phyloP scores from a whole-genome alignment of 2,329 filamentous ascomycete species.

The Sphaerostilbella broomeana region DNA sequence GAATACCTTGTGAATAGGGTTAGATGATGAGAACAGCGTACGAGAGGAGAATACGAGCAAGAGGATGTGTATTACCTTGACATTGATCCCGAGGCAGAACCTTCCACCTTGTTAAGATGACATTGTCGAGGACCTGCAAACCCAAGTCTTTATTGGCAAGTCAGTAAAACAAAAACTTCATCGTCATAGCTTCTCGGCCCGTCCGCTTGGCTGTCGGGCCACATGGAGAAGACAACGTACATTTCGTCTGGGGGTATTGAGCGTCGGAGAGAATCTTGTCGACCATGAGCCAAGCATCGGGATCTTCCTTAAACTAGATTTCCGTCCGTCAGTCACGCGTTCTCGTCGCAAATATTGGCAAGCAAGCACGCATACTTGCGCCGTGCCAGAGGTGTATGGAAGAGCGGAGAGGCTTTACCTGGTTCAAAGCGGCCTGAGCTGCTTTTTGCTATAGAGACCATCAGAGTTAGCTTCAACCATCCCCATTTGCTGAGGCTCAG shows the following conservation, averaged over 20 bases:
- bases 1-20: slow-evolving; percentile 62
- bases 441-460: slow-evolving; percentile 71
- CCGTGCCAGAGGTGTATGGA: neutral
- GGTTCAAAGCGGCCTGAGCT: slow-evolving; percentile 87
- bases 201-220: neutral
- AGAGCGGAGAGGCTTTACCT: slow-evolving; percentile 49
- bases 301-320: slow-evolving; percentile 91
- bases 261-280: slow-evolving; percentile 94
- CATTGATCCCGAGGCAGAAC: slow-evolving; percentile 93
- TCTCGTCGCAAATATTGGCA: slow-evolving; percentile 5
- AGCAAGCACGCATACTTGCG: neutral
- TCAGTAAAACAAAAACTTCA: slow-evolving; percentile 1
- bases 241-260: slow-evolving; percentile 93
- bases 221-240: slow-evolving; percentile 43
- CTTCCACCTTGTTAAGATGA: slow-evolving; percentile 99
- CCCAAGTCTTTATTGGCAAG: slow-evolving; percentile 62
- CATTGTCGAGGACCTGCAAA: slow-evolving; percentile 93
- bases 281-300: slow-evolving; percentile 94
- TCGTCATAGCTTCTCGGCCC: neutral
- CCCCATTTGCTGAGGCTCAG: too few species aligned
- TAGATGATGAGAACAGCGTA: slow-evolving; percentile 23
- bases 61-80: slow-evolving; percentile 52
- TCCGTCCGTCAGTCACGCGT: too few species aligned
- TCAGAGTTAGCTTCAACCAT: slow-evolving; percentile 30
- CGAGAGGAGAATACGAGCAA: neutral